Percentiles rank a stretch among this genome's conserved stretches.
phyloP scores from a whole-genome alignment of 495 filamentous ascomycete species.

The Cairneyella variabilis region DNA sequence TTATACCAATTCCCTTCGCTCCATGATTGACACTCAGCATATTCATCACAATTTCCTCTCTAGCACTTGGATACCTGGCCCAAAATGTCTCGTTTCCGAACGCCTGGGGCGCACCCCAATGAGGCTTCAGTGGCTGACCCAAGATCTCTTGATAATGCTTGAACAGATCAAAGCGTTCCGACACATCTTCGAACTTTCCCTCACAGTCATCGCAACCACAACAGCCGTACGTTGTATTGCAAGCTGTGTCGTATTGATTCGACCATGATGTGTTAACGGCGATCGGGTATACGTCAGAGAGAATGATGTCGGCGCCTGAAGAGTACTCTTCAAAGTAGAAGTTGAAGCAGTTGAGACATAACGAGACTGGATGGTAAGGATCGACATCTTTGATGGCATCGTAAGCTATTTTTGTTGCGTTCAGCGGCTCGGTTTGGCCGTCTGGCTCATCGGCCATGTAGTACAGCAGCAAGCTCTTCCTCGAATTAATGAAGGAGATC shows the following conservation, averaged over 20 bases:
- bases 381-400: conserved; percentile 51
- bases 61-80: conserved; percentile 48
- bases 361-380: conserved; percentile 62
- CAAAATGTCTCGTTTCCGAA: conserved; percentile 61
- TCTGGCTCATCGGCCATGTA: conserved; percentile 69
- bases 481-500: conserved; percentile 43
- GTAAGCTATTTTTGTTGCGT: conserved; percentile 31
- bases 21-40: conserved; percentile 57
- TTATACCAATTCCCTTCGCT: conserved; percentile 40
- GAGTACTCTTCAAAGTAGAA: conserved; percentile 61
- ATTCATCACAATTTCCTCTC: conserved; percentile 55
- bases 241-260: conserved; percentile 45
- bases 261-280: conserved; percentile 50
- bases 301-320: conserved; percentile 57
- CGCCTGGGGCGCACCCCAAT: conserved; percentile 59
- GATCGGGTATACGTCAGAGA: conserved; percentile 63
- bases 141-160: conserved; percentile 39
- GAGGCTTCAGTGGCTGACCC: conserved; percentile 44
- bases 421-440: conserved; percentile 52
- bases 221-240: conserved; percentile 62
- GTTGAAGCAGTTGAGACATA: conserved; percentile 65
- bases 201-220: conserved; percentile 69
- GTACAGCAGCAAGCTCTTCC: conserved; percentile 54
- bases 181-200: conserved; percentile 51
- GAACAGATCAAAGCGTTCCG: conserved; percentile 46